Conservation (phyloP, 108 stramenopile species). For the Mayamaea pseudoterrestris region DNA sequence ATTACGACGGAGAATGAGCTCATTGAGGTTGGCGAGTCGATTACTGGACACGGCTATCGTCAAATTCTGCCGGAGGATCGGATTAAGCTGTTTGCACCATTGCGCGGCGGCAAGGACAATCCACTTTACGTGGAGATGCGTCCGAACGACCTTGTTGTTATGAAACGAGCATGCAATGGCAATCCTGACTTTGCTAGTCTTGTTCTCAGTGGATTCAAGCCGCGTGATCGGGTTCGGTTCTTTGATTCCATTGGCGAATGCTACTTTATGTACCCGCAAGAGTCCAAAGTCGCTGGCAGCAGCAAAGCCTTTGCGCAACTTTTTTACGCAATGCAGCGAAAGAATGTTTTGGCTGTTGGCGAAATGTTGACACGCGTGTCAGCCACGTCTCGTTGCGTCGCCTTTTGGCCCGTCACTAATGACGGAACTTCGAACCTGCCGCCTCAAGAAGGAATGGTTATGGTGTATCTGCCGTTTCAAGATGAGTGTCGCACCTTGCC, state of each 20-base stretch:
- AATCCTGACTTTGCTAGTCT: conserved; percentile 20
- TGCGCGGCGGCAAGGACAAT: too few species aligned
- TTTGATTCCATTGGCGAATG: conserved; percentile 13
- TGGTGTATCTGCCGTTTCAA: conserved; percentile 45
- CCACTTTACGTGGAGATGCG: too few species aligned
- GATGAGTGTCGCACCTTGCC: conserved; percentile 37
- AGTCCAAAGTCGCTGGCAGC: conserved; percentile 30
- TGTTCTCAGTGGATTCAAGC: conserved; percentile 49
- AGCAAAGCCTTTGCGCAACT: conserved; percentile 40
- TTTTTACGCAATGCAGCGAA: conserved; percentile 49
- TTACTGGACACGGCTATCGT: too few species aligned
- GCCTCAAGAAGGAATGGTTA: conserved; percentile 29
- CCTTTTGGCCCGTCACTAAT: conserved; percentile 32
- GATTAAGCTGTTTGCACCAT: conserved; percentile 1
- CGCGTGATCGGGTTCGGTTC: conserved; percentile 23
- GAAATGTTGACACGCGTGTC: conserved; percentile 38
- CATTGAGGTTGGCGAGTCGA: conserved; percentile 14
- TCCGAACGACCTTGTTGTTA: too few species aligned
- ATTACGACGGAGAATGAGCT: conserved; percentile 21
- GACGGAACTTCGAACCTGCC: not conserved
- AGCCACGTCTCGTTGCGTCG: conserved; percentile 40
- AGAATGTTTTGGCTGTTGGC: conserved; percentile 57
- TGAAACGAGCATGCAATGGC: conserved; percentile 24
- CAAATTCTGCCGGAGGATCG: not conserved
- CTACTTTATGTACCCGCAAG: conserved; percentile 43